A percentile compares a stretch with the other conserved stretches of the same genome.
These are phyloP conservation scores for Croton setiger DNA, from an alignment of 441 rosid species.

Conservation along the genomic window DNA sequence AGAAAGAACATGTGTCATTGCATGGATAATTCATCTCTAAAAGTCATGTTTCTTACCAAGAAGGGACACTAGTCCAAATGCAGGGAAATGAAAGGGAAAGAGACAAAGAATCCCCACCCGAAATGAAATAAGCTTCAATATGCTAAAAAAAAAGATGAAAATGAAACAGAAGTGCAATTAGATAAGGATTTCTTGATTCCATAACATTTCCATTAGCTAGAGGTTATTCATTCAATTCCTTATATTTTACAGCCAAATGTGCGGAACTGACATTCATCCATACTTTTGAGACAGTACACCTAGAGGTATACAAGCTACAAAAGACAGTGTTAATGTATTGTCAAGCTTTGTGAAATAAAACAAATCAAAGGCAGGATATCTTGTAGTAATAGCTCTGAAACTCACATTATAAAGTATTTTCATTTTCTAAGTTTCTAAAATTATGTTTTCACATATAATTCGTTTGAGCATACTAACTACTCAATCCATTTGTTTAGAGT, in stretches of 20 bases:
- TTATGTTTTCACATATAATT: background rate
- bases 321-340: background rate
- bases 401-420: background rate
- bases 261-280: background rate
- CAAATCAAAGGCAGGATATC: background rate
- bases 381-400: background rate
- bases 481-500: background rate
- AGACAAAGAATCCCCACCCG: background rate
- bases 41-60: background rate
- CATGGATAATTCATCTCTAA: constrained; percentile 2
- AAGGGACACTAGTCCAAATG: background rate
- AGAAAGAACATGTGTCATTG: background rate
- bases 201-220: background rate
- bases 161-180: background rate
- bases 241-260: background rate
- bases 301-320: background rate
- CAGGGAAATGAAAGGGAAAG: background rate
- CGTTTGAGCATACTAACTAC: background rate
- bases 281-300: background rate
- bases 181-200: background rate
- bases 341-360: background rate
- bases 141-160: background rate
- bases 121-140: background rate
- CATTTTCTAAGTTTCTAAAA: background rate
- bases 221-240: background rate